Evolutionary conservation across 1,284 basidiomycete genomes (phyloP), one percentile per base, ranked within the genome.

Genomic region (Thelephora terrestris): DNA sequence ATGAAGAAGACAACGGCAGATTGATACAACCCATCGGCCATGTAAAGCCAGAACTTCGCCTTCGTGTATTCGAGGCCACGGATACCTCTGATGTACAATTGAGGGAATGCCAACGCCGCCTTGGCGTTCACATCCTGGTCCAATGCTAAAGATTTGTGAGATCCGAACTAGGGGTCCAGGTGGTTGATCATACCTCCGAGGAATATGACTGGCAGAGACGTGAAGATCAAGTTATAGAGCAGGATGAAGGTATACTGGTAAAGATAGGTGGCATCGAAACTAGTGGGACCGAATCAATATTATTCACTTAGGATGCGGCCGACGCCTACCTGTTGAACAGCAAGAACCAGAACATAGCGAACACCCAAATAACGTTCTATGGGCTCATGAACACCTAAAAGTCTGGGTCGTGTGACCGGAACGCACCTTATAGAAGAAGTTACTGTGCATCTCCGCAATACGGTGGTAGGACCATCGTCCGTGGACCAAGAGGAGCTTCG

Each of bases 381-480:
- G 53, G 18, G 21, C 45, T 44, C 6, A 18, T 14, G 17, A 51
- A 10, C 49, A 43, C 37, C 48, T 23, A 24, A 35, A 7, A 34
- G 12, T 2, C 20, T 29, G 14, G 3, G 35, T 12, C 6, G 14
- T 7, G 29, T 32, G 3, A 14, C 7, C 29, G 44, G 44, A 36
- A 53, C 63, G 42, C 45, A 86, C 85, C 77, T 98, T 98, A 78
- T 97, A 97, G 72, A 98, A 98, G 71, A 97, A 98, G 66, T 93
- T 95, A 54, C 86, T 86, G 60, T 94, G 91, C 91, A 94, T 91
- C 60, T 96, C 91, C n/a, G 94, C 92, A 38, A 98, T 77, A 40
- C 94, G 87, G 58, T 93, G 85, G 67, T 98, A 97, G 32, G 90
- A 94, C 93, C 94, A 95, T 37, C 92, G 81, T 5, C 94, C 94